phyloP scores from a whole-genome alignment of 768 basidiomycete species.

The Lentinus brumalis region DNA sequence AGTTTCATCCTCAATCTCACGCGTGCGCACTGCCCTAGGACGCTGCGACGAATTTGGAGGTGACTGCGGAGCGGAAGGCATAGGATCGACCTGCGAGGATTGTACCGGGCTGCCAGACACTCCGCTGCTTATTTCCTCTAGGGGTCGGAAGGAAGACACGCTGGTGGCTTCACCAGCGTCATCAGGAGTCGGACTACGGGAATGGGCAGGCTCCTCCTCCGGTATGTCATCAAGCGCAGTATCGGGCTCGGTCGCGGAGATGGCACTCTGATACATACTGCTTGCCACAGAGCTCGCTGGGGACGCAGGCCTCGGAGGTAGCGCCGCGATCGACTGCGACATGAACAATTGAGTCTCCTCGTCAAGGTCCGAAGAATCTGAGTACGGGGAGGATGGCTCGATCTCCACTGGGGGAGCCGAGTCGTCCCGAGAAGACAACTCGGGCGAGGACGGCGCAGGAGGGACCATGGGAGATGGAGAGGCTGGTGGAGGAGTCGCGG shows the following conservation, averaged over 20 bases:
- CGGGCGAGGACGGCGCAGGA: neutral
- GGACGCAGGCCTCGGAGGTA: conserved; percentile 42
- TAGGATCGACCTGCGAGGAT: neutral
- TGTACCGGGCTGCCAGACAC: neutral
- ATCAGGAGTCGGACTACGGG: conserved; percentile 8
- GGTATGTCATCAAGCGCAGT: conserved; percentile 10
- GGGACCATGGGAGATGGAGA: neutral
- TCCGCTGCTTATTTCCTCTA: neutral
- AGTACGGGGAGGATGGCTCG: conserved; percentile 46
- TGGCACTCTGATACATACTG: conserved; percentile 80
- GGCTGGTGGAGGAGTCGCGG: neutral
- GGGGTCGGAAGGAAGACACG: neutral
- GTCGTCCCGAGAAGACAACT: conserved; percentile 20
- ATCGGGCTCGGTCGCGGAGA: conserved; percentile 40
- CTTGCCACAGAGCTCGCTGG: conserved; percentile 48
- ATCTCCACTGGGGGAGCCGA: neutral
- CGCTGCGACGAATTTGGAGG: neutral
- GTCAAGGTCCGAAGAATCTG: conserved; percentile 46
- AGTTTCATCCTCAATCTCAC: conserved; percentile 41
- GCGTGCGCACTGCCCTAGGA: neutral
- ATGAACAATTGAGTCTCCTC: conserved; percentile 66
- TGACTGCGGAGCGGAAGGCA: neutral
- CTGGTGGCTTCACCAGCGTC: neutral
- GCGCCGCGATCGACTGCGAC: conserved; percentile 71
- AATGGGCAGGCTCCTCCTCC: conserved; percentile 1